These are phyloP conservation scores for Eutrema yunnanense DNA, from an alignment of 345 rosid genomes.

Conservation along the genomic window DNA sequence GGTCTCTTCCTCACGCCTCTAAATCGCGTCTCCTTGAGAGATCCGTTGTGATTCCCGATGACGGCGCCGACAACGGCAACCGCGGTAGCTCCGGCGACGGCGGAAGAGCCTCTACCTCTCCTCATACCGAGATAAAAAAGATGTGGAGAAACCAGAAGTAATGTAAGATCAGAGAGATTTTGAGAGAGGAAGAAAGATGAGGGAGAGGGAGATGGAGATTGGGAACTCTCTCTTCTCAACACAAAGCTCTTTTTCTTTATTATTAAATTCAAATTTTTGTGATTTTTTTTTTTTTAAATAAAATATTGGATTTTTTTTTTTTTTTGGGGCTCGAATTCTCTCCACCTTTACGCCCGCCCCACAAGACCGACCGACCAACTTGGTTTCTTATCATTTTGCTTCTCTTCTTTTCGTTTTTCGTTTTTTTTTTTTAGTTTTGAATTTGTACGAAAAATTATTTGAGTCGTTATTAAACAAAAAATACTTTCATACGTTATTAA, in stretches of 20 bases:
- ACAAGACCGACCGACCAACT: constrained; percentile 30
- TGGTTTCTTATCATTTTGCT: constrained; percentile 22
- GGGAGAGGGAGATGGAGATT: background rate
- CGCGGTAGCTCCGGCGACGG: background rate
- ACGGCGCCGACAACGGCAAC: background rate
- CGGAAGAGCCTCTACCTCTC: constrained; percentile 24
- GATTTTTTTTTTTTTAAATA: no score
- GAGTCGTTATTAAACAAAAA: background rate
- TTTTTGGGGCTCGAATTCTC: background rate
- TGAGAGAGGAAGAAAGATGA: background rate
- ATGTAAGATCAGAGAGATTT: background rate
- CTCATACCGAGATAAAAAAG: background rate
- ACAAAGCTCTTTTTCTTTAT: background rate
- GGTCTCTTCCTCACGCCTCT: constrained; percentile 87
- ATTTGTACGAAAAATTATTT: no score
- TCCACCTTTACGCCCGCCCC: constrained; percentile 11
- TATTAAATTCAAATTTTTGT: background rate
- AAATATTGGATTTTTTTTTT: background rate
- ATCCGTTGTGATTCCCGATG: background rate
- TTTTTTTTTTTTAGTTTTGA: background rate
- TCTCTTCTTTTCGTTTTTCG: background rate
- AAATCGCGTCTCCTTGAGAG: constrained; percentile 43
- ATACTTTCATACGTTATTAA: no score
- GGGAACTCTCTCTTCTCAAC: constrained; percentile 1
- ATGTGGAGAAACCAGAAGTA: background rate